These are phyloP conservation scores for Hemisphaericaspora subhashii DNA, from an alignment of 1,139 yeast genomes.

Conservation along the genomic window DNA sequence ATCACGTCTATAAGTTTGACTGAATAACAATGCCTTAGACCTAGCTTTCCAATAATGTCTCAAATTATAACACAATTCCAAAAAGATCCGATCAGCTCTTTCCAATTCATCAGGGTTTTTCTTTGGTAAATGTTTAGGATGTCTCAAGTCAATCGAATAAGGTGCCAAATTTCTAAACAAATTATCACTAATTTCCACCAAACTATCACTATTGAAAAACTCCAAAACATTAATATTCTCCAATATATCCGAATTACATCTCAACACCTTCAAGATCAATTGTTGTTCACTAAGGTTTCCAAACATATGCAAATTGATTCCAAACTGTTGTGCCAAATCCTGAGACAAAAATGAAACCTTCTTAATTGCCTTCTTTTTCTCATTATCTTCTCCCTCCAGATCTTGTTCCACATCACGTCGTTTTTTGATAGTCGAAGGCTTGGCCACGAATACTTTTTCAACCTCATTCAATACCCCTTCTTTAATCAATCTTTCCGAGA, in stretches of 20 bases:
- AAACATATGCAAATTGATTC: slow-evolving; percentile 85
- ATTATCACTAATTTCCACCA: slow-evolving; percentile 70
- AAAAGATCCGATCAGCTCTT: slow-evolving; percentile 76
- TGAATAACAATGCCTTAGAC: slow-evolving; percentile 70
- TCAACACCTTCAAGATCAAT: slow-evolving; percentile 63
- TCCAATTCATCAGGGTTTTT: slow-evolving; percentile 66
- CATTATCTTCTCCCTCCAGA: not conserved
- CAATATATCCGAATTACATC: slow-evolving; percentile 70
- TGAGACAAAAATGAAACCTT: slow-evolving; percentile 68
- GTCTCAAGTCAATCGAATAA: slow-evolving; percentile 52
- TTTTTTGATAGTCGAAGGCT: slow-evolving; percentile 47
- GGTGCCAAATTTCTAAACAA: slow-evolving; percentile 69
- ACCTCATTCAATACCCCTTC: slow-evolving; percentile 79
- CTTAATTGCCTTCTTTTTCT: slow-evolving; percentile 10
- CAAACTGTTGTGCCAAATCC: slow-evolving; percentile 83
- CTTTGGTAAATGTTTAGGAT: slow-evolving; percentile 42
- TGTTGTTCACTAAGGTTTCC: slow-evolving; percentile 60
- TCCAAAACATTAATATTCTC: slow-evolving; percentile 74
- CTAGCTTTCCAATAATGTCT: slow-evolving; percentile 85
- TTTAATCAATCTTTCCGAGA: slow-evolving; percentile 56
- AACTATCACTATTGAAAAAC: slow-evolving; percentile 72
- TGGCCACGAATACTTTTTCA: slow-evolving; percentile 73
- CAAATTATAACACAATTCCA: slow-evolving; percentile 76
- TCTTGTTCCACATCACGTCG: slow-evolving; percentile 22
- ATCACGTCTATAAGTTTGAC: slow-evolving; percentile 71